These are phyloP conservation scores for Rhypophila decipiens DNA, from an alignment of 495 filamentous ascomycete genomes.

Conservation along the genomic window DNA sequence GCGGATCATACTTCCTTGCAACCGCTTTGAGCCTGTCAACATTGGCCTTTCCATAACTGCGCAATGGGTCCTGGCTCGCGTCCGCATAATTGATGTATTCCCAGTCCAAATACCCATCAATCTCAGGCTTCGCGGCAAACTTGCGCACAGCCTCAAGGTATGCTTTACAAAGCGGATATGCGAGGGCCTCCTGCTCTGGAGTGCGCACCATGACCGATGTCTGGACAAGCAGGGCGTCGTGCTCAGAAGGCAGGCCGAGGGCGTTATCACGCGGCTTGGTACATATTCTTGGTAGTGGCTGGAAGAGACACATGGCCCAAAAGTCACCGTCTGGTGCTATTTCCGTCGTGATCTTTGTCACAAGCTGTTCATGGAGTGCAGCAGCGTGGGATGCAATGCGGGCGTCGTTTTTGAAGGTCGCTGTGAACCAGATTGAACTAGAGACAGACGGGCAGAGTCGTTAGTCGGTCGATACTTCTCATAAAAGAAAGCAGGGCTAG, in stretches of 20 bases:
- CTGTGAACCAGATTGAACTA: slow-evolving; percentile 19
- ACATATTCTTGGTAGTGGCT: slow-evolving; percentile 37
- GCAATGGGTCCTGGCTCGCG: slow-evolving; percentile 33
- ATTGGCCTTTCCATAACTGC: slow-evolving; percentile 37
- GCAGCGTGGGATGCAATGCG: slow-evolving; percentile 11
- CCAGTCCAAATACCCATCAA: slow-evolving; percentile 17
- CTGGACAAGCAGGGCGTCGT: slow-evolving; percentile 20
- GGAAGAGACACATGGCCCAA: slow-evolving; percentile 40
- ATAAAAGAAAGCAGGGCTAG: background rate
- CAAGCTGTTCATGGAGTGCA: slow-evolving; percentile 13
- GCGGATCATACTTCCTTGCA: slow-evolving; percentile 40
- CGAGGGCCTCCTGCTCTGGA: slow-evolving; percentile 24
- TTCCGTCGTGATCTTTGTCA: slow-evolving; percentile 23
- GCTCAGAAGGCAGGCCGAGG: slow-evolving; percentile 17
- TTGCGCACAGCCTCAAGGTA: slow-evolving; percentile 42
- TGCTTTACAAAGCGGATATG: slow-evolving; percentile 32
- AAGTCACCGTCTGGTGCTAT: slow-evolving; percentile 24
- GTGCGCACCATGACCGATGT: slow-evolving; percentile 21
- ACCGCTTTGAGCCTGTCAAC: slow-evolving; percentile 23
- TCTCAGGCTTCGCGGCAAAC: slow-evolving; percentile 8
- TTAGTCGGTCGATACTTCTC: background rate
- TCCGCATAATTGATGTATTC: slow-evolving; percentile 48
- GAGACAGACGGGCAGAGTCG: slow-evolving; percentile 9
- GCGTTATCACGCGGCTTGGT: slow-evolving; percentile 30
- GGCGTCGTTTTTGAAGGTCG: slow-evolving; percentile 18